Conservation (phyloP, 1,284 basidiomycete species). For the Cutaneotrichosporon cavernicola region DNA sequence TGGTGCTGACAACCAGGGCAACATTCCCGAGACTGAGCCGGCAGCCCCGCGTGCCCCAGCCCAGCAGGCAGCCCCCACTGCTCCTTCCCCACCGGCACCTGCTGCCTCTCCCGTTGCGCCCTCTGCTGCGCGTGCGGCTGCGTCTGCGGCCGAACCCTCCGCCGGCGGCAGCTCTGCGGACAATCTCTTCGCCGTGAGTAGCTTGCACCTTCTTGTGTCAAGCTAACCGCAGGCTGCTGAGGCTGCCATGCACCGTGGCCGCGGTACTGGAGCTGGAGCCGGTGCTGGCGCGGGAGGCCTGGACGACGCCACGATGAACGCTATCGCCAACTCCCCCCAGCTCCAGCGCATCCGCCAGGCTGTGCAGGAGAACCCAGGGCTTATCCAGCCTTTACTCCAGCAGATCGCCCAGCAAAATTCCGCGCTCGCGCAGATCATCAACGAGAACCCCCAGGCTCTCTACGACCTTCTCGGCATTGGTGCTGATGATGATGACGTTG, state of each 20-base stretch:
- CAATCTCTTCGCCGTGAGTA: slow-evolving; percentile 54
- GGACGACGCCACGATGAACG: slow-evolving; percentile 21
- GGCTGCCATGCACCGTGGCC: slow-evolving; percentile 53
- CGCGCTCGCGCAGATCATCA: slow-evolving; percentile 65
- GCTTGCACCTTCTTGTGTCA: background rate
- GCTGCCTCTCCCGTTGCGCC: slow-evolving; percentile 49
- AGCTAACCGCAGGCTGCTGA: slow-evolving; percentile 42
- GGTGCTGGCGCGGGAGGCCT: slow-evolving; percentile 34
- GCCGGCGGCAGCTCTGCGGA: slow-evolving; percentile 54
- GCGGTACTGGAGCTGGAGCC: slow-evolving; percentile 48
- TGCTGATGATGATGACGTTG: slow-evolving; percentile 55
- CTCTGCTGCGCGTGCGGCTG: slow-evolving; percentile 44
- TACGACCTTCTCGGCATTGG: slow-evolving; percentile 62
- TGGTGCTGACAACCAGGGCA: slow-evolving; percentile 30
- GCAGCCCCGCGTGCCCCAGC: slow-evolving; percentile 32
- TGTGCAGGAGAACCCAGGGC: slow-evolving; percentile 70
- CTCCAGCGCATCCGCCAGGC: slow-evolving; percentile 68
- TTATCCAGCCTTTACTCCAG: slow-evolving; percentile 77
- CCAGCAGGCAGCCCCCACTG: slow-evolving; percentile 40
- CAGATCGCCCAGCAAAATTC: slow-evolving; percentile 76
- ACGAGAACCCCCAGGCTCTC: slow-evolving; percentile 69
- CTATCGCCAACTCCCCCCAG: slow-evolving; percentile 62
- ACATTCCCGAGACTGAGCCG: slow-evolving; percentile 43
- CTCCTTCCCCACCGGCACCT: slow-evolving; percentile 50
- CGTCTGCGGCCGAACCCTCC: slow-evolving; percentile 43